Evolutionary conservation across 441 rosid species (phyloP).

Genomic region (Mallotus japonicus): DNA sequence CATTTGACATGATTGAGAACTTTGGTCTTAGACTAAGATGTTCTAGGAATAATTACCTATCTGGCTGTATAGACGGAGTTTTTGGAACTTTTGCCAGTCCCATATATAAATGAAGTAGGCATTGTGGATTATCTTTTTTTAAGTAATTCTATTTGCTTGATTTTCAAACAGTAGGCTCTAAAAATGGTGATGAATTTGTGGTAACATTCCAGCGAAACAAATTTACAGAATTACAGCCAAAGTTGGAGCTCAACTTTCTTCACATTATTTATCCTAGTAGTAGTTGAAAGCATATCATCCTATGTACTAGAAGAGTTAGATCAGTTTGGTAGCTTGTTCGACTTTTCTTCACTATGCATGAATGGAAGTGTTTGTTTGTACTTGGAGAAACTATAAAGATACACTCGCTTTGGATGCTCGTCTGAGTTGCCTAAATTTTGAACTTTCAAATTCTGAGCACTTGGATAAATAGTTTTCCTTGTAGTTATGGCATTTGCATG

Average conservation of each 20-base stretch:
- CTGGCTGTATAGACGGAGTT: not conserved
- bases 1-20: not conserved
- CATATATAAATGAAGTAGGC: not conserved
- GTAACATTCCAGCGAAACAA: not conserved
- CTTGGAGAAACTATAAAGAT: not conserved
- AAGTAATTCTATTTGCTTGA: not conserved
- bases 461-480: not conserved
- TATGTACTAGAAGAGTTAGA: not conserved
- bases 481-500: not conserved
- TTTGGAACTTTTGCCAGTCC: not conserved
- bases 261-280: not conserved
- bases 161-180: not conserved
- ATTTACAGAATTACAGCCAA: not conserved
- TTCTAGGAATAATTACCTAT: not conserved
- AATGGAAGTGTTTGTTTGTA: not conserved
- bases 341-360: not conserved
- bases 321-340: not conserved
- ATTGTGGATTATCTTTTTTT: not conserved
- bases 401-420: not conserved
- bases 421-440: constrained; percentile 1
- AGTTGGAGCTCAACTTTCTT: not conserved
- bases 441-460: not conserved
- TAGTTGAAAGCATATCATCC: not conserved
- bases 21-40: not conserved
- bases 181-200: not conserved